These are phyloP conservation scores for Picochlorum sp. DNA, from an alignment of 139 green algal genomes.

Conservation along the genomic window DNA sequence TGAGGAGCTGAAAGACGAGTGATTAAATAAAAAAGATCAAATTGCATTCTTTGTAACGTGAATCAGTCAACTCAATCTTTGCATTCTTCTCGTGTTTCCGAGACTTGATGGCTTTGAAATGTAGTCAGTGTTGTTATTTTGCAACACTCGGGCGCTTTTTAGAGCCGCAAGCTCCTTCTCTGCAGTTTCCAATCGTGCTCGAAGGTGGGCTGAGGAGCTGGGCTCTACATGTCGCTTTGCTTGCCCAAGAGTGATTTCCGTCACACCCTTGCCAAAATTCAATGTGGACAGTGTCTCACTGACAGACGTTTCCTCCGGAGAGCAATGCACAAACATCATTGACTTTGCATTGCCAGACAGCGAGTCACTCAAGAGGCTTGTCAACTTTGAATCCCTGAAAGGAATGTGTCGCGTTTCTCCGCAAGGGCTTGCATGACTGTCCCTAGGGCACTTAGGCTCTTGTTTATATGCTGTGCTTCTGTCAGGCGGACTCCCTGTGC, in stretches of 20 bases:
- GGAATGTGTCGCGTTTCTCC: conserved; percentile 64
- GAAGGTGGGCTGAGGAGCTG: neutral
- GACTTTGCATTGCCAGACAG: conserved; percentile 75
- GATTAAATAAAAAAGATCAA: neutral
- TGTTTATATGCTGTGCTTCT: conserved; percentile 94
- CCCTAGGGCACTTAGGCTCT: conserved; percentile 55
- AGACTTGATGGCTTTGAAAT: too few relatives aligned
- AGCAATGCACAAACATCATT: conserved; percentile 92
- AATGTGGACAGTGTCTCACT: conserved; percentile 75
- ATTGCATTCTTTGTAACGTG: neutral
- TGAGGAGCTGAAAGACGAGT: neutral
- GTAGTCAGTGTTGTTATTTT: too few relatives aligned
- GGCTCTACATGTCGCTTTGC: conserved; percentile 27
- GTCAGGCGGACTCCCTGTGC: conserved; percentile 69
- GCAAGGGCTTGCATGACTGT: conserved; percentile 75
- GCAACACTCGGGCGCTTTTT: neutral
- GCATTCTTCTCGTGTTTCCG: too few relatives aligned
- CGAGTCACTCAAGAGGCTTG: conserved; percentile 77
- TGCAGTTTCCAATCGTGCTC: neutral
- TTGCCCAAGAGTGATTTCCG: conserved; percentile 77
- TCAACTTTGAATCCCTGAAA: conserved; percentile 88
- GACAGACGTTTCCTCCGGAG: conserved; percentile 61
- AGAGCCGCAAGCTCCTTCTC: neutral
- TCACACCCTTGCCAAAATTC: conserved; percentile 76
- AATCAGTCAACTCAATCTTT: neutral